Conservation (phyloP, 1,284 basidiomycete genomes). For the Puccinia polysora region DNA sequence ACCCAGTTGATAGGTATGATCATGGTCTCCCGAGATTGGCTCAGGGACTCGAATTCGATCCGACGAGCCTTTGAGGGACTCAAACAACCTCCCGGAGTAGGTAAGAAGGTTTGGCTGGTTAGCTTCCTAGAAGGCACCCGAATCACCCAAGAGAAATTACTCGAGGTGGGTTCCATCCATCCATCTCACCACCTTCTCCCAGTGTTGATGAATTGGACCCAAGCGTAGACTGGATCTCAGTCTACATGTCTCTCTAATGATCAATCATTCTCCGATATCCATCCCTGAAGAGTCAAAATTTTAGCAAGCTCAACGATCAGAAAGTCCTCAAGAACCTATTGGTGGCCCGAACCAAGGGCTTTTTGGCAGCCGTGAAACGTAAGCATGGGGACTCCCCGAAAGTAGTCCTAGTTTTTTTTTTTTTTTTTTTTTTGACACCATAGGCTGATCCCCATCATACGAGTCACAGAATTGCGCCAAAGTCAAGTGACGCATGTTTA, state of each 20-base stretch:
- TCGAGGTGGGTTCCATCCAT: not conserved
- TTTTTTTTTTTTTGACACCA: no score
- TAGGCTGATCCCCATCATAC: not conserved
- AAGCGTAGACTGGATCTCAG: not conserved
- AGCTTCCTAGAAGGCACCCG: constrained; percentile 38
- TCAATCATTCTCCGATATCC: not conserved
- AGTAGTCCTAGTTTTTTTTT: no score
- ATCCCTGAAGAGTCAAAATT: constrained; percentile 32
- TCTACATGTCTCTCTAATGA: not conserved
- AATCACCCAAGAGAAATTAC: constrained; percentile 25
- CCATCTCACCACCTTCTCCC: no score
- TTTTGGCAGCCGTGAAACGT: constrained; percentile 39
- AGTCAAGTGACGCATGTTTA: constrained; percentile 42
- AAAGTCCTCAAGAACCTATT: constrained; percentile 2
- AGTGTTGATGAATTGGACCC: not conserved
- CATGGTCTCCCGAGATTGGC: constrained; percentile 41
- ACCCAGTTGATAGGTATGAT: constrained; percentile 40
- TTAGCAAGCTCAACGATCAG: constrained; percentile 2
- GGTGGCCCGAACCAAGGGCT: constrained; percentile 32
- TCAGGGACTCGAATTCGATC: constrained; percentile 38
- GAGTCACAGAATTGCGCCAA: constrained; percentile 16
- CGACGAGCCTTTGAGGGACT: constrained; percentile 12
- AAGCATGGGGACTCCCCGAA: not conserved
- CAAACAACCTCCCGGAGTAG: constrained; percentile 23
- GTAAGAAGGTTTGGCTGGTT: constrained; percentile 40